Conservation (phyloP, 176 grass and related monocot species). For the Oryza rufipogon region DNA sequence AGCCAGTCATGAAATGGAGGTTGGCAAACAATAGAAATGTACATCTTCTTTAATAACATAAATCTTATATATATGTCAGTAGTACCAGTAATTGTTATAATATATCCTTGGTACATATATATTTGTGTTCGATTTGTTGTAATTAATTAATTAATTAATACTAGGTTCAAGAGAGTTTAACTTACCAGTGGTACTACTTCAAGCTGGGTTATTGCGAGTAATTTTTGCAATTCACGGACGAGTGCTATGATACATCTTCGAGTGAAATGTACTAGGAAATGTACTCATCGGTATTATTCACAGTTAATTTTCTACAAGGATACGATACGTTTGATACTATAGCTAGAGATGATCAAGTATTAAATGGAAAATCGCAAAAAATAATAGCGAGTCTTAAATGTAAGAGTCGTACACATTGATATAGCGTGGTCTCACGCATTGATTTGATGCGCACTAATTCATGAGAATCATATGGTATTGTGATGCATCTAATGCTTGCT, state of each 20-base stretch:
- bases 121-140: not conserved
- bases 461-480: constrained; percentile 7
- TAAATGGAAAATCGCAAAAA: not conserved
- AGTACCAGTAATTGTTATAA: not conserved
- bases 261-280: not conserved
- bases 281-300: not conserved
- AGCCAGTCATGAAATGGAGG: constrained; percentile 2
- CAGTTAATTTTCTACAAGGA: not conserved
- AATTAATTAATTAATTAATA: not conserved
- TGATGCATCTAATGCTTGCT: not conserved
- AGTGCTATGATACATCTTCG: not conserved
- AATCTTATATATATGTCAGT: constrained; percentile 40
- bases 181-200: not conserved
- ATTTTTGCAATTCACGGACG: not conserved
- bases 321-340: not conserved
- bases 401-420: not conserved
- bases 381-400: not conserved
- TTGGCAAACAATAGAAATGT: constrained; percentile 50
- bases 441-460: constrained; percentile 5
- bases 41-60: constrained; percentile 34
- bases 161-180: not conserved
- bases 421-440: not conserved
- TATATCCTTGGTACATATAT: not conserved
- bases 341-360: not conserved
- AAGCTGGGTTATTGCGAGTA: not conserved